These are phyloP conservation scores for Puccinia hordei DNA, from an alignment of 1,284 basidiomycete species.

Conservation along the genomic window DNA sequence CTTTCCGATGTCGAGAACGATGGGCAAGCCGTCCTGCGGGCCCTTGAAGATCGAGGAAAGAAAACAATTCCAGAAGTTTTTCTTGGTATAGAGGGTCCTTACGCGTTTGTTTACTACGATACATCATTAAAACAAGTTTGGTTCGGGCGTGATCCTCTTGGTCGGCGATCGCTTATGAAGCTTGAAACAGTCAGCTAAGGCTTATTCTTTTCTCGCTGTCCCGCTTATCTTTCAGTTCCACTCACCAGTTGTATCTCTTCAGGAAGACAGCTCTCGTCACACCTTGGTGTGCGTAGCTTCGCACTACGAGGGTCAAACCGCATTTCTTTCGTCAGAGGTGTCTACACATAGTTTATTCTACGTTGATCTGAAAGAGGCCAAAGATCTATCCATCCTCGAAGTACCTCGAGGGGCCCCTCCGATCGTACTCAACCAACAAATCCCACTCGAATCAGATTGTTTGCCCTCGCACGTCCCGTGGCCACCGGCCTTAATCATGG, in stretches of 20 bases:
- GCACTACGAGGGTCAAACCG: conserved; percentile 44
- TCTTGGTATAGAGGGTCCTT: conserved; percentile 80
- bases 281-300: conserved; percentile 61
- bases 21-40: conserved; percentile 69
- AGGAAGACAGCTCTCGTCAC: conserved; percentile 66
- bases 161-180: conserved; percentile 81
- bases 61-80: conserved; percentile 65
- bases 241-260: conserved; percentile 66
- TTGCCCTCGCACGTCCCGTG: neutral
- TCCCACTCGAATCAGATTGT: conserved; percentile 21
- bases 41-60: conserved; percentile 62
- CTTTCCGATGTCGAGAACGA: conserved; percentile 71
- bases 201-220: conserved; percentile 67
- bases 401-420: conserved; percentile 1
- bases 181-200: conserved; percentile 64
- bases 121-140: conserved; percentile 64
- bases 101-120: conserved; percentile 63
- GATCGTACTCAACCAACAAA: conserved; percentile 4
- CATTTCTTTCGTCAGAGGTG: conserved; percentile 6
- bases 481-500: neutral
- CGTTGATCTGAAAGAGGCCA: neutral
- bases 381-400: neutral
- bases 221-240: conserved; percentile 67
- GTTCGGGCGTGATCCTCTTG: conserved; percentile 85
- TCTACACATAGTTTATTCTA: conserved; percentile 20